phyloP scores from a whole-genome alignment of 257 asterid genomes.

The Nemophila menziesii region DNA sequence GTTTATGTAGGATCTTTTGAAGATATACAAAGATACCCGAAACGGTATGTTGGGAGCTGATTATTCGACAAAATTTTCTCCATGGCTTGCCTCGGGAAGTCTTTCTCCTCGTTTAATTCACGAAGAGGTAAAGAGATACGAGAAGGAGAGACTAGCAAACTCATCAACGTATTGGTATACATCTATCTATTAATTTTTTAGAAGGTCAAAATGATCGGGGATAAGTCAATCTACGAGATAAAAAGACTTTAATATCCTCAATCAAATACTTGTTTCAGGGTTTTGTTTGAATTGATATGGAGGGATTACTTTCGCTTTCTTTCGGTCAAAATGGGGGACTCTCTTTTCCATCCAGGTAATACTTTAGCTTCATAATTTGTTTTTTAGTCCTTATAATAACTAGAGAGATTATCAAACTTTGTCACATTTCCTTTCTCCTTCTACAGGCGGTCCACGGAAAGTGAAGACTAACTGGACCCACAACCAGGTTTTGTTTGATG shows the following conservation, averaged over 20 bases:
- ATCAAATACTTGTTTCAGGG: constrained; percentile 34
- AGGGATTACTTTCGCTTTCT: constrained; percentile 93
- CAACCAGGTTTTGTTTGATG: constrained; percentile 55
- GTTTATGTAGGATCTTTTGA: constrained; percentile 46
- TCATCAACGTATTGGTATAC: constrained; percentile 83
- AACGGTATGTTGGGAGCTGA: constrained; percentile 92
- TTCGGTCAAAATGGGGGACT: constrained; percentile 69
- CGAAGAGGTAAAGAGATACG: constrained; percentile 94
- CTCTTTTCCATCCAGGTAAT: constrained; percentile 71
- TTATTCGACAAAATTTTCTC: constrained; percentile 87
- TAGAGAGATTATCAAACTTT: not conserved
- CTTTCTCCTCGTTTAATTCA: constrained; percentile 77
- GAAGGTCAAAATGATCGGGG: too few species aligned
- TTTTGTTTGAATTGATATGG: constrained; percentile 90
- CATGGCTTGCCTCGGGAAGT: constrained; percentile 95
- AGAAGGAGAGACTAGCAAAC: constrained; percentile 61
- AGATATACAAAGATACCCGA: constrained; percentile 72
- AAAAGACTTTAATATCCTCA: not conserved
- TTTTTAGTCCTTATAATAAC: not conserved
- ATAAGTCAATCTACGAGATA: not conserved
- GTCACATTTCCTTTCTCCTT: constrained; percentile 1
- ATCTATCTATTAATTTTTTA: constrained; percentile 1
- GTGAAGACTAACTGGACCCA: constrained; percentile 58
- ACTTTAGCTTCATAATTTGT: not conserved
- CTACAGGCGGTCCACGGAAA: constrained; percentile 66